These are phyloP conservation scores for Phoma sp. DNA, from an alignment of 2,329 filamentous ascomycete species.

Conservation along the genomic window DNA sequence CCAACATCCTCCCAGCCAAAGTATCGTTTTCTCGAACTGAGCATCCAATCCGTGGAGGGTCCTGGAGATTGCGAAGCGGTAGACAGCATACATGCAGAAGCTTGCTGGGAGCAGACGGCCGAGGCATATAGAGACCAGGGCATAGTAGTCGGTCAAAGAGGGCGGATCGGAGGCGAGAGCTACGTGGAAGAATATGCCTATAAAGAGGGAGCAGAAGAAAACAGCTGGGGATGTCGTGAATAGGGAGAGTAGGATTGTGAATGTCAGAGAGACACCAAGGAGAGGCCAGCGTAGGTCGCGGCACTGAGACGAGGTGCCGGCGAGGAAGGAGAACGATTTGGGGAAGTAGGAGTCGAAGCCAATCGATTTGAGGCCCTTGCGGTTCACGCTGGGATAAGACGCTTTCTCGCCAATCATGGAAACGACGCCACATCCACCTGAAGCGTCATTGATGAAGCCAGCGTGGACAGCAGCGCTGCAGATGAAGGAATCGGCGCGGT, in stretches of 20 bases:
- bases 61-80: constrained; percentile 78
- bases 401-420: constrained; percentile 72
- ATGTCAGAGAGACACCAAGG: constrained; percentile 79
- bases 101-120: constrained; percentile 85
- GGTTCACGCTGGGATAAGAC: constrained; percentile 67
- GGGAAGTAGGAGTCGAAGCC: constrained; percentile 90
- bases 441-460: constrained; percentile 72
- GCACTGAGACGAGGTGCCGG: constrained; percentile 69
- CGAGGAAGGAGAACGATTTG: constrained; percentile 79
- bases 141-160: constrained; percentile 68
- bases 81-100: constrained; percentile 88
- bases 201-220: constrained; percentile 85
- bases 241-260: constrained; percentile 78
- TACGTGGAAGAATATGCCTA: constrained; percentile 86
- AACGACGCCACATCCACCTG: constrained; percentile 84
- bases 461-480: constrained; percentile 86
- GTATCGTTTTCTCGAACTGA: constrained; percentile 85
- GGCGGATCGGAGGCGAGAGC: constrained; percentile 90
- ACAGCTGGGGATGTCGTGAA: constrained; percentile 79
- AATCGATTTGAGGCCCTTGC: constrained; percentile 78
- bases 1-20: constrained; percentile 92
- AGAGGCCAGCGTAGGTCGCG: constrained; percentile 84
- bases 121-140: constrained; percentile 76
- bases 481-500: constrained; percentile 88
- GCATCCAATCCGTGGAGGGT: constrained; percentile 75